phyloP scores from a whole-genome alignment of 306 rosid genomes.

The Potentilla sterilis region DNA sequence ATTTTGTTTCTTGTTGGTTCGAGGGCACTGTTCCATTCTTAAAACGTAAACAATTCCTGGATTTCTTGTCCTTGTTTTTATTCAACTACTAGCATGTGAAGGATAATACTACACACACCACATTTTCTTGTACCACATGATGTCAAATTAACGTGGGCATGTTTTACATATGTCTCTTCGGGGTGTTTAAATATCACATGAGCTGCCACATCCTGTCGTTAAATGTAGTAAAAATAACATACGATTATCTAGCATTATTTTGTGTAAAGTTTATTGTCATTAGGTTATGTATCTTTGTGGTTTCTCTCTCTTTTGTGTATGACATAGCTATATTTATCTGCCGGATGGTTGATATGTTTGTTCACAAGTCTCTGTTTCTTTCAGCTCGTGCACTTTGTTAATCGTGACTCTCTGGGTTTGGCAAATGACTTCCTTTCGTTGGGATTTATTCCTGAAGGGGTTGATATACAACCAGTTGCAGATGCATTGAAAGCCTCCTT shows the following conservation, averaged over 20 bases:
- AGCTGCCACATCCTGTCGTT: background rate
- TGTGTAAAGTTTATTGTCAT: background rate
- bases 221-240: background rate
- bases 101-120: no score
- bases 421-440: constrained; percentile 94
- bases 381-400: constrained; percentile 99
- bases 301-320: constrained; percentile 14
- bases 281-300: background rate
- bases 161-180: background rate
- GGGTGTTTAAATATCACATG: background rate
- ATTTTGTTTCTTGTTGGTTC: background rate
- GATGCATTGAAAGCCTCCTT: constrained; percentile 69
- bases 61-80: background rate
- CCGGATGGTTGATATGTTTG: constrained; percentile 15
- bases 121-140: background rate
- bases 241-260: background rate
- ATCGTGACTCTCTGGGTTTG: constrained; percentile 93
- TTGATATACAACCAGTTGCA: constrained; percentile 61
- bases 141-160: background rate
- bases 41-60: background rate
- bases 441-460: constrained; percentile 95
- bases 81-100: background rate
- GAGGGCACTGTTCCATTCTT: background rate
- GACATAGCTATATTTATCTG: no score
- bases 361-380: constrained; percentile 40